Percentiles rank a stretch among this genome's conserved stretches.
Conservation (phyloP, 306 rosid species). For the Quercus variabilis region DNA sequence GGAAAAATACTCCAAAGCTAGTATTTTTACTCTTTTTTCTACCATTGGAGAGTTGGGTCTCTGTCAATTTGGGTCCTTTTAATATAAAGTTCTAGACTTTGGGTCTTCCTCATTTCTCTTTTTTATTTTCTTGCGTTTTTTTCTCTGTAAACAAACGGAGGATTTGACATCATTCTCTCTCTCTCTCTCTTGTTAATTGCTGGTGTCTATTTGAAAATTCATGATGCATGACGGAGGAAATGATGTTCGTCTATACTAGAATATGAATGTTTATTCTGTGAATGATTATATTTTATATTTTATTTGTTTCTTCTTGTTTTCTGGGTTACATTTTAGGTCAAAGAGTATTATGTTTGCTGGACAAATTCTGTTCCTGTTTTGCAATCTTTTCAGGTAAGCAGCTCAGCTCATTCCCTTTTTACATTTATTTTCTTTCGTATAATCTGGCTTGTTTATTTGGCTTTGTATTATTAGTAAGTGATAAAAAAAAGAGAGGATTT, state of each 20-base stretch:
- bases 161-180: neutral
- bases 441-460: neutral
- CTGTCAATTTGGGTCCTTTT: neutral
- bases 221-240: neutral
- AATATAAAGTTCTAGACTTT: neutral
- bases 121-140: neutral
- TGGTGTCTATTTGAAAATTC: neutral
- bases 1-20: neutral
- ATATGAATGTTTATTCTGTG: neutral
- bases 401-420: constrained; percentile 17
- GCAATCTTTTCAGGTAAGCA: constrained; percentile 41
- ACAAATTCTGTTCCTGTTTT: constrained; percentile 32
- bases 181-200: neutral
- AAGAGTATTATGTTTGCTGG: constrained; percentile 49
- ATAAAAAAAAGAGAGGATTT: no score
- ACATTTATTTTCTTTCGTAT: neutral
- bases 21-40: neutral
- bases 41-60: neutral
- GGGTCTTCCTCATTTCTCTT: no score
- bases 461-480: neutral
- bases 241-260: neutral
- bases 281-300: neutral
- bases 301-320: neutral
- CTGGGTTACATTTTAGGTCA: constrained; percentile 25
- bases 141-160: neutral